phyloP scores from a whole-genome alignment of 139 green algal genomes.

The Cymbomonas tetramitiformis region DNA sequence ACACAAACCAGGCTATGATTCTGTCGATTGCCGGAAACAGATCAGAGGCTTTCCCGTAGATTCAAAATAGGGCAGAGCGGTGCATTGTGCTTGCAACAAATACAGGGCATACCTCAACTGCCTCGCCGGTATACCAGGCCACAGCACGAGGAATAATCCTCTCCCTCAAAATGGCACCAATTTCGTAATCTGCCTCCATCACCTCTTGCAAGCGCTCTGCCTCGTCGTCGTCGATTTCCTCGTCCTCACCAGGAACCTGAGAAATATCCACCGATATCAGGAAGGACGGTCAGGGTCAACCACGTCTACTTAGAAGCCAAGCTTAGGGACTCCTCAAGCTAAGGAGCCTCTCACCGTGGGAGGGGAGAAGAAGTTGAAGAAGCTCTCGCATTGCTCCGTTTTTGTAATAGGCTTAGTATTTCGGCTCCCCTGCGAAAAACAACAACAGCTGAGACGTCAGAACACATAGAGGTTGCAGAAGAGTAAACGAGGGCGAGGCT shows the following conservation, averaged over 20 bases:
- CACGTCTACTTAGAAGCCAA: too few species aligned
- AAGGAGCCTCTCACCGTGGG: slow-evolving; percentile 42
- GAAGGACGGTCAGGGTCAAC: too few species aligned
- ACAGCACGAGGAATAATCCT: slow-evolving; percentile 73
- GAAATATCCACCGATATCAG: too few species aligned
- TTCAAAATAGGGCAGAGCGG: not conserved
- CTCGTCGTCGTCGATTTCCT: slow-evolving; percentile 66
- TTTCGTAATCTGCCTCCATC: slow-evolving; percentile 74
- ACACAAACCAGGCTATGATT: too few species aligned
- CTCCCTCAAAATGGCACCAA: slow-evolving; percentile 45
- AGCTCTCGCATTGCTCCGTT: slow-evolving; percentile 60
- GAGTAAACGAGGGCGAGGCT: too few species aligned
- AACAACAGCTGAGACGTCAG: too few species aligned
- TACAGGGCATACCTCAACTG: too few species aligned
- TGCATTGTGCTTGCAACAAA: not conserved
- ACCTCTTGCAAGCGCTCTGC: slow-evolving; percentile 71
- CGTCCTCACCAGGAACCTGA: slow-evolving; percentile 58
- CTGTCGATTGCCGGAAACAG: too few species aligned
- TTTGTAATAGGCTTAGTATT: slow-evolving; percentile 67
- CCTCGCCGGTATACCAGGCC: slow-evolving; percentile 83
- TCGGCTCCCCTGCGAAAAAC: too few species aligned
- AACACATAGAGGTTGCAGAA: too few species aligned
- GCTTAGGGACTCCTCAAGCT: too few species aligned
- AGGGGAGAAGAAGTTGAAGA: slow-evolving; percentile 92
- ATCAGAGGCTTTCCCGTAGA: not conserved